Evolutionary conservation across 305 asterid species (phyloP).

Genomic region (Plantago lanceolata): DNA sequence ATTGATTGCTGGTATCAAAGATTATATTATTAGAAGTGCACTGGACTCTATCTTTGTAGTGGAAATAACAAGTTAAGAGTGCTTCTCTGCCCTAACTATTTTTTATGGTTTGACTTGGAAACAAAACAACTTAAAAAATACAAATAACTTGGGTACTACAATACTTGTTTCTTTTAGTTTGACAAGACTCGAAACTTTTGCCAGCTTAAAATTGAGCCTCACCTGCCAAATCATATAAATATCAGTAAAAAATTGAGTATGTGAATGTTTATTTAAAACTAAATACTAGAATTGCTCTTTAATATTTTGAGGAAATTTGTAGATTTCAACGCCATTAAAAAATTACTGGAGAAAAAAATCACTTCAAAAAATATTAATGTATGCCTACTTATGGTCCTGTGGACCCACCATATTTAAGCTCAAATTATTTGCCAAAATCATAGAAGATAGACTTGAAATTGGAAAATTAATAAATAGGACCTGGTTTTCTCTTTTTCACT

Average conservation of each 20-base stretch:
- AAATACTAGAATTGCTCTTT: not conserved
- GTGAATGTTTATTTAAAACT: not conserved
- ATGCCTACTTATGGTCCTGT: not conserved
- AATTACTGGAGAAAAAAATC: not conserved
- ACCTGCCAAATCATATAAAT: constrained; percentile 4
- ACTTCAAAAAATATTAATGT: not conserved
- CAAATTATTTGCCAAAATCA: not conserved
- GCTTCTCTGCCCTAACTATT: no score
- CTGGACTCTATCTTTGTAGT: constrained; percentile 14
- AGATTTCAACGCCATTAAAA: not conserved
- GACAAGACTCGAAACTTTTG: constrained; percentile 2
- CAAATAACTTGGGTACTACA: no score
- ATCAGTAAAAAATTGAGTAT: not conserved
- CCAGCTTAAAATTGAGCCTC: constrained; percentile 1
- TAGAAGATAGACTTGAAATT: not conserved
- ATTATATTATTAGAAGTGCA: constrained; percentile 11
- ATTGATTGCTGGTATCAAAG: not conserved
- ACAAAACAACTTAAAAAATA: not conserved
- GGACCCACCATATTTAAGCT: constrained; percentile 13
- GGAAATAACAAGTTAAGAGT: no score
- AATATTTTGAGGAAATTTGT: not conserved
- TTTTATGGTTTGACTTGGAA: not conserved
- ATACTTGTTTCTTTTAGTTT: not conserved
- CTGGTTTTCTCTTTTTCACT: not conserved
- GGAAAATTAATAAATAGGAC: constrained; percentile 7